Conservation (phyloP, 345 rosid genomes). For the Lenwebbia sp. region DNA sequence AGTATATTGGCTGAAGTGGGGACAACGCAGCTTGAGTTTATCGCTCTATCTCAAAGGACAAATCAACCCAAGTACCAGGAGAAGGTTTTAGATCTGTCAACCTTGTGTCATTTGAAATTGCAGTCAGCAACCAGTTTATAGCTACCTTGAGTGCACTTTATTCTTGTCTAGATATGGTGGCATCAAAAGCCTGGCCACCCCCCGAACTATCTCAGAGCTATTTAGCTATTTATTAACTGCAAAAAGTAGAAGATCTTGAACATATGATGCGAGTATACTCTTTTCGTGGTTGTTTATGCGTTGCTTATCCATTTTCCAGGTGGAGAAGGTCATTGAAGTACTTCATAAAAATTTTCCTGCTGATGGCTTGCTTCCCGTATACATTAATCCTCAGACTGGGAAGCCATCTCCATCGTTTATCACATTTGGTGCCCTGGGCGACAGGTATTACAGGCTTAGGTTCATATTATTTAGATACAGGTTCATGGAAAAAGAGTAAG, state of each 20-base stretch:
- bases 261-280: neutral
- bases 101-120: neutral
- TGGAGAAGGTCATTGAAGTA: constrained; percentile 60
- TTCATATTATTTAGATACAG: neutral
- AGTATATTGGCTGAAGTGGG: constrained; percentile 96
- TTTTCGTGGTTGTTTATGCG: neutral
- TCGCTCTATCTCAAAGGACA: constrained; percentile 93
- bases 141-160: neutral
- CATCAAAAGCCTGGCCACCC: neutral
- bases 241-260: neutral
- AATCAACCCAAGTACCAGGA: constrained; percentile 82
- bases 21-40: constrained; percentile 92
- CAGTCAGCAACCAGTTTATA: neutral
- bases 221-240: neutral
- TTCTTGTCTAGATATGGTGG: neutral
- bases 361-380: constrained; percentile 90
- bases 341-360: constrained; percentile 66
- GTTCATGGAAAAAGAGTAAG: neutral
- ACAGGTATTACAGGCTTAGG: constrained; percentile 41
- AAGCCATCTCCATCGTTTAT: constrained; percentile 47
- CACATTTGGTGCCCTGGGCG: constrained; percentile 98
- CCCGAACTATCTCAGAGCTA: neutral
- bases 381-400: constrained; percentile 56
- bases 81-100: constrained; percentile 37
- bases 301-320: constrained; percentile 32